These are phyloP conservation scores for Sporobolus alterniflorus DNA, from an alignment of 202 grass and related monocot genomes.

Conservation along the genomic window DNA sequence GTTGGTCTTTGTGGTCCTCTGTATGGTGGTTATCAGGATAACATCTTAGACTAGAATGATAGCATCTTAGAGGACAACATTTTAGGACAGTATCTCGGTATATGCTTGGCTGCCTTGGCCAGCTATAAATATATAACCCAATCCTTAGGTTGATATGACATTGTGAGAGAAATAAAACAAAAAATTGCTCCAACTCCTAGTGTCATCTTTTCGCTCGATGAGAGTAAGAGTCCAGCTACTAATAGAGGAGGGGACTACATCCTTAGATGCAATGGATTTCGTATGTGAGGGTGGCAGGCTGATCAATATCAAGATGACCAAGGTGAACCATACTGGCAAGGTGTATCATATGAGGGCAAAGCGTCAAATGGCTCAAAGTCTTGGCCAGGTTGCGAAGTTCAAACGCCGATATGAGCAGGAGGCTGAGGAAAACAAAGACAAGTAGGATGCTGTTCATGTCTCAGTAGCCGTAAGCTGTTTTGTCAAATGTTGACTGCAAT, in stretches of 20 bases:
- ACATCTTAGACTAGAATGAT: too few relatives aligned
- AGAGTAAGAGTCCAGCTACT: too few relatives aligned
- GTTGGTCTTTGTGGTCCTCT: too few relatives aligned
- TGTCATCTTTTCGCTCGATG: too few relatives aligned
- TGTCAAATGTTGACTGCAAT: not conserved
- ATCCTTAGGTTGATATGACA: too few relatives aligned
- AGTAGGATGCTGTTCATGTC: slow-evolving; percentile 19
- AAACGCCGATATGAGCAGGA: slow-evolving; percentile 77
- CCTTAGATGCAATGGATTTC: slow-evolving; percentile 79
- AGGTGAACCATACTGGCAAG: slow-evolving; percentile 63
- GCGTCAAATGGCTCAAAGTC: slow-evolving; percentile 75
- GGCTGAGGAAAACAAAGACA: slow-evolving; percentile 46
- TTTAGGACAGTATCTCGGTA: too few relatives aligned
- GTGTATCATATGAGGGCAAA: slow-evolving; percentile 88
- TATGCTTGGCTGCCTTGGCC: too few relatives aligned
- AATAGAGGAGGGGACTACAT: slow-evolving; percentile 71
- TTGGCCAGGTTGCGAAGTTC: slow-evolving; percentile 91
- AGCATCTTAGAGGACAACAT: too few relatives aligned
- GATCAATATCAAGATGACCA: slow-evolving; percentile 68
- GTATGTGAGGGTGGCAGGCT: slow-evolving; percentile 70
- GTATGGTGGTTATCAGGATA: too few relatives aligned
- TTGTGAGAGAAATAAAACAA: too few relatives aligned
- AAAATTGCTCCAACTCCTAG: too few relatives aligned
- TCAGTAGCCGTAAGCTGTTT: not conserved
- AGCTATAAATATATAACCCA: too few relatives aligned